Conservation (phyloP, 371 early-diverging fungal species). For the Mucor plumbeus region DNA sequence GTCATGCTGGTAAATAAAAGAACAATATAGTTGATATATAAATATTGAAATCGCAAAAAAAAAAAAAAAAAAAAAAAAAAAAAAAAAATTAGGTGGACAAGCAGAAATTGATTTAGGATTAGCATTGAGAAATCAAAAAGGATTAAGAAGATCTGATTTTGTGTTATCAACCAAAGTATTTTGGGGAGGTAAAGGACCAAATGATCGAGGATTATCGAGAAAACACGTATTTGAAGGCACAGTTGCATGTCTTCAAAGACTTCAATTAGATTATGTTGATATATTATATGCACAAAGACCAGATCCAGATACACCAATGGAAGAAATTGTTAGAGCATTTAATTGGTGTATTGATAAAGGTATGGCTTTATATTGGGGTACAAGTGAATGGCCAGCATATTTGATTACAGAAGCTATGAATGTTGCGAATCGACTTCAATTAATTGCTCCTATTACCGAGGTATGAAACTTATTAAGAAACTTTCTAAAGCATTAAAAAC, state of each 20-base stretch:
- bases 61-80: background rate
- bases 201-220: constrained; percentile 83
- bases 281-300: constrained; percentile 86
- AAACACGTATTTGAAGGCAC: constrained; percentile 89
- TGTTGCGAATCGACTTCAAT: constrained; percentile 68
- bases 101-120: constrained; percentile 80
- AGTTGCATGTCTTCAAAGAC: constrained; percentile 73
- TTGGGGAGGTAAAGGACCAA: constrained; percentile 83
- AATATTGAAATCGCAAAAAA: background rate
- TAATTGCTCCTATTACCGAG: constrained; percentile 74
- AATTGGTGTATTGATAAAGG: constrained; percentile 86
- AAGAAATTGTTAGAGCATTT: constrained; percentile 88
- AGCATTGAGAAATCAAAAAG: constrained; percentile 69
- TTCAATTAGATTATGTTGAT: constrained; percentile 83
- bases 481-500: background rate
- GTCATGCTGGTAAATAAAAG: constrained; percentile 57
- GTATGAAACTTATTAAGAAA: constrained; percentile 21
- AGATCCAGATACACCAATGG: constrained; percentile 76
- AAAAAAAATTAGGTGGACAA: constrained; percentile 58
- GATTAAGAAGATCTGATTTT: constrained; percentile 74
- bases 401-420: constrained; percentile 80
- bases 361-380: constrained; percentile 87
- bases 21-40: background rate
- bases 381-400: constrained; percentile 85
- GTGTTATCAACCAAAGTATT: constrained; percentile 87